Percentiles rank a stretch among this genome's conserved stretches.
Evolutionary conservation across 768 basidiomycete genomes (phyloP).

Genomic region (Chiua virens): DNA sequence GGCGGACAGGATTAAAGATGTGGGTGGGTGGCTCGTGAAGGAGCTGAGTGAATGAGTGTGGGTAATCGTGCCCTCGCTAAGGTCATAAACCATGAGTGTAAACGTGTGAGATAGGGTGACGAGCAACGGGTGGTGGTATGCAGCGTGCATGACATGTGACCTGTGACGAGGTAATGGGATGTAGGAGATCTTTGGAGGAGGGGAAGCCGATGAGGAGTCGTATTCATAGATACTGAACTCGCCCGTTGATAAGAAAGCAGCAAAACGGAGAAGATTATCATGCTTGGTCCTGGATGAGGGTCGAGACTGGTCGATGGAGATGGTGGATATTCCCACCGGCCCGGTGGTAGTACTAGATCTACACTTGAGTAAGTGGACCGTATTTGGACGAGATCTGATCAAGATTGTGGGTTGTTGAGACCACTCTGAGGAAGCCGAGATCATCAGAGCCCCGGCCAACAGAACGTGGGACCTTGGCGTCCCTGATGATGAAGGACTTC

Average conservation of each 20-base stretch:
- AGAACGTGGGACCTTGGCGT: conserved; percentile 42
- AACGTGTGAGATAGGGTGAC: conserved; percentile 69
- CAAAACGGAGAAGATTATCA: conserved; percentile 43
- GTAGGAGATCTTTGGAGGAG: conserved; percentile 46
- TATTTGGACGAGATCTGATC: conserved; percentile 21
- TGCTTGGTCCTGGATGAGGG: conserved; percentile 38
- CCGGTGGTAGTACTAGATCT: conserved; percentile 35
- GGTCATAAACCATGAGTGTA: conserved; percentile 69
- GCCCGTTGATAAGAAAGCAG: conserved; percentile 65
- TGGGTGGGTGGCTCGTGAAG: conserved; percentile 77
- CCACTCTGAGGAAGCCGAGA: conserved; percentile 51
- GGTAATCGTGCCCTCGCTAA: conserved; percentile 49
- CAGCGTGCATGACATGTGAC: conserved; percentile 59
- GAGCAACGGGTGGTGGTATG: conserved; percentile 77
- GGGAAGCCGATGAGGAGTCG: conserved; percentile 44
- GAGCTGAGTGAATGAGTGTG: conserved; percentile 71
- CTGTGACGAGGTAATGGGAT: conserved; percentile 43
- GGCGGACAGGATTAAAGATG: conserved; percentile 74
- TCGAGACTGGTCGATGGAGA: conserved; percentile 76
- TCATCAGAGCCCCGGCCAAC: conserved; percentile 58
- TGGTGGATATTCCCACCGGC: conserved; percentile 52
- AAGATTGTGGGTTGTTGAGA: conserved; percentile 22
- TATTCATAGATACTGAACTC: conserved; percentile 63
- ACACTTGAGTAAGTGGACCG: conserved; percentile 43
- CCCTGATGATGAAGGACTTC: not conserved